phyloP scores from a whole-genome alignment of 352 stramenopile species.

The Thalassiosira oceanica region DNA sequence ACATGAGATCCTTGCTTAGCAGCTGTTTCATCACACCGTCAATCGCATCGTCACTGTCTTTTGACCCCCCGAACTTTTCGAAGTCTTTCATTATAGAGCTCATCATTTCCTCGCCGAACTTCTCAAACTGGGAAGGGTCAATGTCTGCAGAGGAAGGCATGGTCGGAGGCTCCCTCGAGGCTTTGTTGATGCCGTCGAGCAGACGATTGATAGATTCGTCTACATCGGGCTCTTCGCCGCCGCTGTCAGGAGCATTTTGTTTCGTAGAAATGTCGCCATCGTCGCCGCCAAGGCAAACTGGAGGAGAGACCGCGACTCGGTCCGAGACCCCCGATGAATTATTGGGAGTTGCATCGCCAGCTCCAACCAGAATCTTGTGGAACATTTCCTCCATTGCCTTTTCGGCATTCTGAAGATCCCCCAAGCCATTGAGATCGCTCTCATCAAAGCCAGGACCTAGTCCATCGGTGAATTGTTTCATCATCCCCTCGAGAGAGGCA shows the following conservation, averaged over 20 bases:
- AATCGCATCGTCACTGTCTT: slow-evolving; percentile 90
- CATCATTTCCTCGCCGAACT: slow-evolving; percentile 89
- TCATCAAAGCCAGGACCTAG: slow-evolving; percentile 1
- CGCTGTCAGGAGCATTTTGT: not conserved
- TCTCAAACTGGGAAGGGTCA: slow-evolving; percentile 21
- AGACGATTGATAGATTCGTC: slow-evolving; percentile 34
- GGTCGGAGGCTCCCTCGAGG: not conserved
- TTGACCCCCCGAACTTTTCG: slow-evolving; percentile 75
- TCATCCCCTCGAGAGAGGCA: slow-evolving; percentile 34
- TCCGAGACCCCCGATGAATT: not conserved
- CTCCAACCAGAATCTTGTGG: slow-evolving; percentile 15
- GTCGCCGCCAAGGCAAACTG: not conserved
- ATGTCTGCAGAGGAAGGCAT: not conserved
- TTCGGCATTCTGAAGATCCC: slow-evolving; percentile 13
- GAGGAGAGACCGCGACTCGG: not conserved
- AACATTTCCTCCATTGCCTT: slow-evolving; percentile 33
- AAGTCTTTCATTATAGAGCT: slow-evolving; percentile 95
- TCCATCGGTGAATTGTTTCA: slow-evolving; percentile 33
- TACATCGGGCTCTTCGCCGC: slow-evolving; percentile 13
- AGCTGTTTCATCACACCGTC: slow-evolving; percentile 98
- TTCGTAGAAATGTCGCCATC: no score
- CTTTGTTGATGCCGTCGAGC: slow-evolving; percentile 28
- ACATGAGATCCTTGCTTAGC: slow-evolving; percentile 98
- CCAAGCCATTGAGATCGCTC: not conserved
- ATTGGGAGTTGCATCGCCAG: not conserved